phyloP scores from a whole-genome alignment of 495 filamentous ascomycete species.

The Neurospora sp. region DNA sequence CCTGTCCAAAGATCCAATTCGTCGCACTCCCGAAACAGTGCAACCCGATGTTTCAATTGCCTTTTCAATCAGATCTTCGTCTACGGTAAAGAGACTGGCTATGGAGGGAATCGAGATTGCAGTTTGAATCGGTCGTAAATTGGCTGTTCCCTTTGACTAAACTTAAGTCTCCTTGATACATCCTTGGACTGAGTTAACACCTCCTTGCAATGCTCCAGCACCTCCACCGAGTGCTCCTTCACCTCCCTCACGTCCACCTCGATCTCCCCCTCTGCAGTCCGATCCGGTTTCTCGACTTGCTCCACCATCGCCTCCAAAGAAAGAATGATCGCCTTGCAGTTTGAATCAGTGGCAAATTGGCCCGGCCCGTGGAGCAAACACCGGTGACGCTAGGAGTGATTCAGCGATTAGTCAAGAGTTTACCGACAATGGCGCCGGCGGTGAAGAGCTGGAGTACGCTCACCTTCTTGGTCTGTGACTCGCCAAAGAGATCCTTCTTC shows the following conservation, averaged over 20 bases:
- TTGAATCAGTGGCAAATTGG: not conserved
- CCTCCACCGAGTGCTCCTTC: no score
- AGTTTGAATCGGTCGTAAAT: not conserved
- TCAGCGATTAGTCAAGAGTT: not conserved
- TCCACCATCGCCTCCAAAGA: no score
- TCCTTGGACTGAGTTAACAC: no score
- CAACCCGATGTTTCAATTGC: not conserved
- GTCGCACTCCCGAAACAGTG: not conserved
- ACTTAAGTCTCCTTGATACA: no score
- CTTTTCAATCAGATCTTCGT: not conserved
- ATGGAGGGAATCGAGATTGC: not conserved
- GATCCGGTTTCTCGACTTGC: no score
- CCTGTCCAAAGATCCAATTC: not conserved
- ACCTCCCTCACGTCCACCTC: no score
- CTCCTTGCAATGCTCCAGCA: no score
- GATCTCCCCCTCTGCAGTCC: no score
- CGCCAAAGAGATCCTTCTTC: conserved; percentile 88
- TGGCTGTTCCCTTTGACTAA: not conserved
- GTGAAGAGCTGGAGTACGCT: conserved; percentile 86
- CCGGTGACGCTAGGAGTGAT: not conserved
- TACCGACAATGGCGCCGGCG: conserved; percentile 92
- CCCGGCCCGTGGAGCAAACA: not conserved
- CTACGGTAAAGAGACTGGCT: not conserved
- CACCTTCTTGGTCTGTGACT: conserved; percentile 78
- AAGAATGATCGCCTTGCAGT: not conserved